phyloP scores from a whole-genome alignment of 129 eudicot genomes.

The Rutidosis leptorrhynchoides region DNA sequence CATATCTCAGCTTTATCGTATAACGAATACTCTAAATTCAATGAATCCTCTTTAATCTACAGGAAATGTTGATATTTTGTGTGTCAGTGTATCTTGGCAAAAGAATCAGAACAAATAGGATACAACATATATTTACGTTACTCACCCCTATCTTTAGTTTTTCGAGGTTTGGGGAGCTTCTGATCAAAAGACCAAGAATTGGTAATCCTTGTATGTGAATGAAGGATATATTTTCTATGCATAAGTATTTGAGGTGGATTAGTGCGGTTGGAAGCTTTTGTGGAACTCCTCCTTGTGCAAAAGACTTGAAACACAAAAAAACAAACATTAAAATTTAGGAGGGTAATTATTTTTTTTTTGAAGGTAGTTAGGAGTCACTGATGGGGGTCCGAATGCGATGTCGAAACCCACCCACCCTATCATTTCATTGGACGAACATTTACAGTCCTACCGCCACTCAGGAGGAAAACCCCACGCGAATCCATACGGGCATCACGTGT shows the following conservation, averaged over 20 bases:
- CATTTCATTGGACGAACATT: too few relatives aligned
- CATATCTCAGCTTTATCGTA: background rate
- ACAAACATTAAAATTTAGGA: background rate
- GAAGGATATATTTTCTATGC: constrained; percentile 3
- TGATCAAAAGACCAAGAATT: constrained; percentile 17
- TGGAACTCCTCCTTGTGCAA: background rate
- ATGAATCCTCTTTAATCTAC: background rate
- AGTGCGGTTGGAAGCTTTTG: constrained; percentile 10
- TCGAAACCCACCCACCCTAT: too few relatives aligned
- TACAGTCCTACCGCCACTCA: too few relatives aligned
- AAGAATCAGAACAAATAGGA: background rate
- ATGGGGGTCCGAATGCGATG: too few relatives aligned
- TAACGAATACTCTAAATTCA: background rate
- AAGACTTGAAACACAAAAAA: constrained; percentile 1
- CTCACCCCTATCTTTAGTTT: constrained; percentile 23
- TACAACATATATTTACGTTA: background rate
- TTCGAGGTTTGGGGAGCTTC: constrained; percentile 14
- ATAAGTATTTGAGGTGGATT: constrained; percentile 19
- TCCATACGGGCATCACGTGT: too few relatives aligned
- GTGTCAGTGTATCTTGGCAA: background rate
- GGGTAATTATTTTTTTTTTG: too few relatives aligned
- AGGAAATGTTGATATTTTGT: background rate
- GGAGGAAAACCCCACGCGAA: too few relatives aligned
- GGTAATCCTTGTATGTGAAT: constrained; percentile 13
- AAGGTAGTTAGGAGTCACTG: too few relatives aligned